Conservation (phyloP, 1,284 basidiomycete genomes). For the Cronartium quercuum region DNA sequence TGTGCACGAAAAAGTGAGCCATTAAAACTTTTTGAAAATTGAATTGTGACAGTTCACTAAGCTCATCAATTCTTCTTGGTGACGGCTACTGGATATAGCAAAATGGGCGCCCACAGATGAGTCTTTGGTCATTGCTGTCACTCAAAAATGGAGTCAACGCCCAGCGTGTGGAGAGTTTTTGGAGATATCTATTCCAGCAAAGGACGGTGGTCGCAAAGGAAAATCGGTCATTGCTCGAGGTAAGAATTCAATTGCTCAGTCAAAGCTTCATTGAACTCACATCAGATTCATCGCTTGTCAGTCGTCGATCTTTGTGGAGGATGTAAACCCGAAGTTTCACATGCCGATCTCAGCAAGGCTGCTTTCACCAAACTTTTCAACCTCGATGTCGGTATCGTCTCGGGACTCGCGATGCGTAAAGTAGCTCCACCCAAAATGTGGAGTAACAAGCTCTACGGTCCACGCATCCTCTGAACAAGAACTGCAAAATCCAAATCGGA, state of each 20-base stretch:
- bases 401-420: slow-evolving; percentile 29
- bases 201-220: slow-evolving; percentile 17
- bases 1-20: slow-evolving; percentile 41
- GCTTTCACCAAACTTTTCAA: slow-evolving; percentile 43
- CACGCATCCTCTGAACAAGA: slow-evolving; percentile 20
- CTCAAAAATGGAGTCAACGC: slow-evolving; percentile 41
- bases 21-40: background rate
- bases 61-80: background rate
- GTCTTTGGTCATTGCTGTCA: slow-evolving; percentile 44
- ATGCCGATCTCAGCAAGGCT: slow-evolving; percentile 43
- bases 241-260: slow-evolving; percentile 2
- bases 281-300: background rate
- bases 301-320: slow-evolving; percentile 45
- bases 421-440: slow-evolving; percentile 36
- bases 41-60: background rate
- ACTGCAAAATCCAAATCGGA: too few species aligned
- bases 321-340: slow-evolving; percentile 42
- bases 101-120: slow-evolving; percentile 45
- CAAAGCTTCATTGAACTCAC: slow-evolving; percentile 4
- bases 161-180: slow-evolving; percentile 33
- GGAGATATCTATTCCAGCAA: background rate
- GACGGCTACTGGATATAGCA: too few species aligned
- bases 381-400: slow-evolving; percentile 42
- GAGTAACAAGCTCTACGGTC: slow-evolving; percentile 27
- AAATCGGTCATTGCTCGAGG: slow-evolving; percentile 41